Evolutionary conservation across 2,329 filamentous ascomycete species (phyloP).

Genomic region (Ascosphaera pollenicola): DNA sequence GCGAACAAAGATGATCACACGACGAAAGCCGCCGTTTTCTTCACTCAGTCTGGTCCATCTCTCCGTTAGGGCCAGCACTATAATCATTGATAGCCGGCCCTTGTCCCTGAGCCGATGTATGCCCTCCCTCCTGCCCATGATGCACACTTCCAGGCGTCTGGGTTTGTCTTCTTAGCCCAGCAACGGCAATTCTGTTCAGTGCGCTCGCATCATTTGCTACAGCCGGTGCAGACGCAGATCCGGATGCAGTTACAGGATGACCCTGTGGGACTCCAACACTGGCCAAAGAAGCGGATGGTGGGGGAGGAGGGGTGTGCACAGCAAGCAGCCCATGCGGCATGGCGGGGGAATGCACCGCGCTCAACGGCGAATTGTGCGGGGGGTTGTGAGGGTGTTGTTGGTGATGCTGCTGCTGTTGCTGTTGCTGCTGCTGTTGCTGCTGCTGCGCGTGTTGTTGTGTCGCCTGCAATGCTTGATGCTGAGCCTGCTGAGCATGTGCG

Average conservation of each 20-base stretch:
- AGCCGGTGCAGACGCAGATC: not conserved
- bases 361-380: not conserved
- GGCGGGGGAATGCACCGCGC: not conserved
- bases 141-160: not conserved
- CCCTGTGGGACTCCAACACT: not conserved
- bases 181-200: slow-evolving; percentile 21
- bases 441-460: not conserved
- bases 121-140: not conserved
- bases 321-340: not conserved
- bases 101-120: too few species aligned
- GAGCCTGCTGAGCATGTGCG: slow-evolving; percentile 11
- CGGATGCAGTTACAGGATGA: not conserved
- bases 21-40: too few species aligned
- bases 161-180: slow-evolving; percentile 10
- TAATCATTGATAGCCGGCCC: not conserved
- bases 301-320: not conserved
- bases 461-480: not conserved
- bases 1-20: too few species aligned
- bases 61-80: not conserved
- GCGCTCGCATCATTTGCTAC: slow-evolving; percentile 9
- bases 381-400: slow-evolving; percentile 8
- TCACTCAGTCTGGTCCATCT: not conserved
- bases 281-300: too few species aligned
- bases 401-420: not conserved
- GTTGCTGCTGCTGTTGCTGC: not conserved